Base-by-base conservation (phyloP, 2,329 filamentous ascomycete species). In the Cladophialophora carrionii region DNA sequence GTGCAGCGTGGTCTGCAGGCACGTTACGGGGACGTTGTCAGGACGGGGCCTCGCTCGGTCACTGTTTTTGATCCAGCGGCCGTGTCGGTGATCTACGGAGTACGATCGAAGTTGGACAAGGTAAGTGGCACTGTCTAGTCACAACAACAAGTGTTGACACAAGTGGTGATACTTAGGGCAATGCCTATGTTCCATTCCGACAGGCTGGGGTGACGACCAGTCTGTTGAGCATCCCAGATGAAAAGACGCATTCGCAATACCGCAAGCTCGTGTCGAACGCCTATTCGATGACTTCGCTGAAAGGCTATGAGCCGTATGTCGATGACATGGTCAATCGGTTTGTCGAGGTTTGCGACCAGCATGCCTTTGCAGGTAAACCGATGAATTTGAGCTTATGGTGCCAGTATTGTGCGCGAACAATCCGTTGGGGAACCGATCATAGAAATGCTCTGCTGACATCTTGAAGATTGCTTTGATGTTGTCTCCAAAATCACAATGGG, bases 191-290 rank as follows among this genome's bases (percentile, higher is more conserved):
- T 24, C 57, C 57, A 24, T 52, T 62, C 31, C 51, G 57, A 17
- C 87, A 89, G 66, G 90, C 90, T n/a, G 82, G 84, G 66, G 82
- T 84, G 1, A 82, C 91, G 0, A 85, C 86, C 31, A 91, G 88
- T 2, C 83, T 94, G n/a, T 92, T 93, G 79, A 90, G 87, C 73
- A 90, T 89, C 0, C 87, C 85, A 6, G 86, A 90, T 74, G 90
- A 92, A 68, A 80, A 83, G 43, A 92, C 90, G 77, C 90, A 94
- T 74, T 85, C 88, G 41, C 85, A 87, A 72, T 88, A 92, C 74
- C 85, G 89, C 31, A 84, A 90, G 65, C 89, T 87, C 70, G 88
- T 94, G 61, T 92, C 89, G 76, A 85, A 83, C 64, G 89, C 88
- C 4, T 94, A 92, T 49, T 61, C 65, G 14, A 56, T 67, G 62